Evolutionary conservation across 176 grass and related monocot species (phyloP).

Genomic region (Phyllostachys edulis): DNA sequence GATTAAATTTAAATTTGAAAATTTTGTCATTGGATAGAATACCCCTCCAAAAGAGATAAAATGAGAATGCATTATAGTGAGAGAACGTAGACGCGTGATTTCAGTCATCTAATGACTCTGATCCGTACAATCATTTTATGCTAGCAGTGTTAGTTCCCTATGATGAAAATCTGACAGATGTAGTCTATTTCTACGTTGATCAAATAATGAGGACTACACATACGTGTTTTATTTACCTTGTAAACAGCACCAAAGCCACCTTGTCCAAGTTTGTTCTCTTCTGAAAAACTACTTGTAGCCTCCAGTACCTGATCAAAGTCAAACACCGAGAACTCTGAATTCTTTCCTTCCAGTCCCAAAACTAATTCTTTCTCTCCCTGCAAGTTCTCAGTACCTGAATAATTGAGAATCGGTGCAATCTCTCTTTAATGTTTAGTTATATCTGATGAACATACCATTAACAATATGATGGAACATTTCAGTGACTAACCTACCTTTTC

Average conservation of each 20-base stretch:
- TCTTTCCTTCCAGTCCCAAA: not conserved
- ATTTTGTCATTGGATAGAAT: too few relatives aligned
- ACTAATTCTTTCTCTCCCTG: not conserved
- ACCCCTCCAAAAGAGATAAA: too few relatives aligned
- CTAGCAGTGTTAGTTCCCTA: too few relatives aligned
- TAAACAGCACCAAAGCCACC: constrained; percentile 42
- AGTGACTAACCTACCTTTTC: not conserved
- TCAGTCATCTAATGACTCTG: too few relatives aligned
- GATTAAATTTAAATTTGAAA: too few relatives aligned
- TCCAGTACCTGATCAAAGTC: constrained; percentile 1
- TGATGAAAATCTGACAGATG: too few relatives aligned
- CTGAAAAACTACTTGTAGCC: constrained; percentile 24
- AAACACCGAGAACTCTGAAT: constrained; percentile 15
- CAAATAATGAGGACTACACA: too few relatives aligned
- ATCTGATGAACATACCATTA: not conserved
- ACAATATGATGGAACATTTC: not conserved
- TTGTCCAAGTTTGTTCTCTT: constrained; percentile 29
- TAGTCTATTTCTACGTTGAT: too few relatives aligned
- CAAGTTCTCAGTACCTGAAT: not conserved
- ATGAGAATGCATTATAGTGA: too few relatives aligned
- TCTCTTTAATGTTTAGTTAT: not conserved
- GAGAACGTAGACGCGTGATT: too few relatives aligned
- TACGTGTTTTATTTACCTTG: constrained; percentile 18
- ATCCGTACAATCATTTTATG: too few relatives aligned
- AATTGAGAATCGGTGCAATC: not conserved